Base-by-base conservation (phyloP, 805 yeast genomes). In the Candida boidinii region DNA sequence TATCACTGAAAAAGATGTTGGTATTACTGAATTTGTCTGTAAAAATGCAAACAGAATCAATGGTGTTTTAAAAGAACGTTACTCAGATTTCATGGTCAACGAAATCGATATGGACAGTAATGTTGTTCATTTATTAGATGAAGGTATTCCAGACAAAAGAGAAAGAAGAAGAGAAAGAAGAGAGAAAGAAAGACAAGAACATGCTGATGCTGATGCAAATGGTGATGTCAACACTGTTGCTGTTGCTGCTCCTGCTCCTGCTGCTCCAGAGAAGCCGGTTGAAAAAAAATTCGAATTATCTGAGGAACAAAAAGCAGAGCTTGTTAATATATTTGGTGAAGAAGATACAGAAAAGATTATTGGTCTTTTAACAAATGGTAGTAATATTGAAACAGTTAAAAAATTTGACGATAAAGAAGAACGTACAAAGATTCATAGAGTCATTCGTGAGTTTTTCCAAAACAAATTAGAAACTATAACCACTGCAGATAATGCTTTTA, bases 31-130 rank as follows among this genome's bases (percentile, higher is more conserved):
- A 32, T 88, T 62, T 46, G 58, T 86, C 23, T 73, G 75, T 30
- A 52, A 64, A 2, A 66, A 61, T 4, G 46, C 64, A 17, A 55
- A 64, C 8, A 94, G 96, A 3, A 85, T 92, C 42, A 53, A 55
- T 13, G 98, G 97, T 3, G 67, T 70, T 11, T 64, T 92, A 46
- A 92, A 92, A 55, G 94, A 84, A 50, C 66, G 96, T 39, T 88
- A 87, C 57, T 79, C 95, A 10, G 99, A 92, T 53, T 92, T 92
- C 53, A 68, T 85, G 51, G 99, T 92, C 28, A 85, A 87, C 56
- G 99, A 92, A 56, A 80, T 92, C 36, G 80, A 68, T 39, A 45
- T 58, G 20, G 59, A 72, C 16, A 94, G 84, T 1, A 58, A 71
- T 2, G 95, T 87, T 2, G 70, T 88, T 10, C 88, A 79, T 53